These are phyloP conservation scores for Trametes sanguinea DNA, from an alignment of 768 basidiomycete species.

Conservation along the genomic window DNA sequence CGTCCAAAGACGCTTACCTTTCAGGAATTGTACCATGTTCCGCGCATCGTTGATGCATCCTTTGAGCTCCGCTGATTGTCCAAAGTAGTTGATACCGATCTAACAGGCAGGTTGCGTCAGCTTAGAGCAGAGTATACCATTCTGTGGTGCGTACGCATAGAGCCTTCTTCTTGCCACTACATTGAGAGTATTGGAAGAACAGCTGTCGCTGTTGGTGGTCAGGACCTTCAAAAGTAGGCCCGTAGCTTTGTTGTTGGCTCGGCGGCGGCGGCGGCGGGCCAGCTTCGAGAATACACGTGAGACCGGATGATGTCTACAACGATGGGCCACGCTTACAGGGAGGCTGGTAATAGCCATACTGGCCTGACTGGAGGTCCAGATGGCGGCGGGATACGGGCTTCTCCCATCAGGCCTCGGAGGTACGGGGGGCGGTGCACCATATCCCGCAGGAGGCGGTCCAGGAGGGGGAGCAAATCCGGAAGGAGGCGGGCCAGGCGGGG, in stretches of 20 bases:
- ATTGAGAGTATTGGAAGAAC: conserved; percentile 58
- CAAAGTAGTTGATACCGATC: conserved; percentile 60
- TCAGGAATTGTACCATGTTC: conserved; percentile 53
- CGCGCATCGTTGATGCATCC: conserved; percentile 65
- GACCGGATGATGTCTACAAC: not conserved
- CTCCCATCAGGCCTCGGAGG: conserved; percentile 5
- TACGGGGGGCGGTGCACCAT: conserved; percentile 23
- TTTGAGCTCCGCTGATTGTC: conserved; percentile 42
- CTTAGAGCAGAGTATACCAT: not conserved
- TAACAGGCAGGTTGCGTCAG: conserved; percentile 16
- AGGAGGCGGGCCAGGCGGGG: conserved; percentile 29
- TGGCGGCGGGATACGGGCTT: conserved; percentile 7
- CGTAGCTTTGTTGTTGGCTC: conserved; percentile 44
- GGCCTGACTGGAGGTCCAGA: conserved; percentile 19
- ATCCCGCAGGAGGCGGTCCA: conserved; percentile 24
- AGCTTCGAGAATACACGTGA: conserved; percentile 18
- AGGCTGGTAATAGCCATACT: conserved; percentile 23
- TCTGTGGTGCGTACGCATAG: conserved; percentile 42
- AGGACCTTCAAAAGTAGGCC: conserved; percentile 42
- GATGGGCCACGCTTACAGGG: conserved; percentile 27
- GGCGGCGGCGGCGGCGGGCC: conserved; percentile 38
- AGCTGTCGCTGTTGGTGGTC: conserved; percentile 40
- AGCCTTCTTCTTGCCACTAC: conserved; percentile 55
- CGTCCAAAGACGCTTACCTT: conserved; percentile 28
- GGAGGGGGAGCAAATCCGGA: conserved; percentile 23